Percentiles rank a stretch among this genome's conserved stretches.
Conservation (phyloP, 768 basidiomycete species). For the Dictyophora rubrovolvata region DNA sequence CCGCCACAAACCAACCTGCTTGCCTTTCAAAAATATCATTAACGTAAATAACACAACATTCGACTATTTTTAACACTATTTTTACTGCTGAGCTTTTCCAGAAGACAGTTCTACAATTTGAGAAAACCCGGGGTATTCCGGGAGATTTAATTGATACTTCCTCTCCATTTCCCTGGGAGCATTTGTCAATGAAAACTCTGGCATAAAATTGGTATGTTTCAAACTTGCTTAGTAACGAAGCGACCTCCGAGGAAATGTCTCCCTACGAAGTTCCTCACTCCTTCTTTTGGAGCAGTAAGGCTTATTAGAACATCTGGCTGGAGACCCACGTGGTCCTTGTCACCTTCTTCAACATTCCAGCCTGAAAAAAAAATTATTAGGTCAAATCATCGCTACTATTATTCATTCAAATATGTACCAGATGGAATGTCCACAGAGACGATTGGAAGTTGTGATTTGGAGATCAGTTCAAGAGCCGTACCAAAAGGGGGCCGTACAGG, state of each 20-base stretch:
- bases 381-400: background rate
- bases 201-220: background rate
- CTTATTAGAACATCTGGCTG: constrained; percentile 76
- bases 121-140: constrained; percentile 63
- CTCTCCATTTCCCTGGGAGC: constrained; percentile 52
- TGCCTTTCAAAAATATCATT: background rate
- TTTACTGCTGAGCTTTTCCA: background rate
- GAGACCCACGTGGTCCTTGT: constrained; percentile 33
- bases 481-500: constrained; percentile 88
- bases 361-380: constrained; percentile 20
- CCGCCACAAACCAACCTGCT: too few relatives aligned
- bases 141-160: constrained; percentile 71
- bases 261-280: constrained; percentile 66
- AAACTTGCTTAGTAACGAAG: constrained; percentile 78
- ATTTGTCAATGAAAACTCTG: background rate
- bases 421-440: constrained; percentile 94
- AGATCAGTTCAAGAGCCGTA: constrained; percentile 54
- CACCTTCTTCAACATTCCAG: constrained; percentile 86
- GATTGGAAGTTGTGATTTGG: constrained; percentile 61
- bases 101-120: constrained; percentile 79
- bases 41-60: background rate
- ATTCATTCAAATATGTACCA: constrained; percentile 20
- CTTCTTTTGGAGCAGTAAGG: constrained; percentile 90
- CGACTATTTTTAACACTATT: background rate
- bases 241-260: constrained; percentile 90